Evolutionary conservation across 306 rosid species (phyloP).

Genomic region (Fragaria nilgerrensis): DNA sequence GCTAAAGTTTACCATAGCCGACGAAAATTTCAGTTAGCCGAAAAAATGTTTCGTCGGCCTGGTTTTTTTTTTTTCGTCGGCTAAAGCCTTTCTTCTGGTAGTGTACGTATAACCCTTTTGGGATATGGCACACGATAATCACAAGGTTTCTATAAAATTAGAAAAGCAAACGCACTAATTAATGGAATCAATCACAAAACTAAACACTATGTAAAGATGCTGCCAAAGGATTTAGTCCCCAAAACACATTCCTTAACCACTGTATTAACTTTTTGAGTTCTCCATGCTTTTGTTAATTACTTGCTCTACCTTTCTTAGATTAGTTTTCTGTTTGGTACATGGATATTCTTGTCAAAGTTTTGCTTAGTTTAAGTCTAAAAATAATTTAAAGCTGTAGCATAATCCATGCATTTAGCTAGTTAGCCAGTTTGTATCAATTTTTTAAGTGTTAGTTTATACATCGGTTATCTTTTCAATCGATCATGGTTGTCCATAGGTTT

Average conservation of each 20-base stretch:
- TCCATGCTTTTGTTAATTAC: neutral
- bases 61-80: too few relatives aligned
- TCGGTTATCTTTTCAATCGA: neutral
- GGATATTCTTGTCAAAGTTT: neutral
- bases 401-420: neutral
- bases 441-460: neutral
- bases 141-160: neutral
- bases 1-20: too few relatives aligned
- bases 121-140: neutral
- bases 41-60: too few relatives aligned
- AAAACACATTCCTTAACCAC: constrained; percentile 6
- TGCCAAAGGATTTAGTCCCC: neutral
- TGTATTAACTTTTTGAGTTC: neutral
- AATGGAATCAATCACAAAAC: neutral
- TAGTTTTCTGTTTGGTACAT: neutral
- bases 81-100: too few relatives aligned
- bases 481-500: neutral
- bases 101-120: neutral
- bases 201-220: neutral
- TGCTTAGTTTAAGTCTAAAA: neutral
- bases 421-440: neutral
- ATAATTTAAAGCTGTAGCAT: neutral
- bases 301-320: neutral
- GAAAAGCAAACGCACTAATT: constrained; percentile 15
- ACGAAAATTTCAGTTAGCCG: too few relatives aligned